Base-by-base conservation (phyloP, 208 protist genomes). In the Leishmania arabica region DNA sequence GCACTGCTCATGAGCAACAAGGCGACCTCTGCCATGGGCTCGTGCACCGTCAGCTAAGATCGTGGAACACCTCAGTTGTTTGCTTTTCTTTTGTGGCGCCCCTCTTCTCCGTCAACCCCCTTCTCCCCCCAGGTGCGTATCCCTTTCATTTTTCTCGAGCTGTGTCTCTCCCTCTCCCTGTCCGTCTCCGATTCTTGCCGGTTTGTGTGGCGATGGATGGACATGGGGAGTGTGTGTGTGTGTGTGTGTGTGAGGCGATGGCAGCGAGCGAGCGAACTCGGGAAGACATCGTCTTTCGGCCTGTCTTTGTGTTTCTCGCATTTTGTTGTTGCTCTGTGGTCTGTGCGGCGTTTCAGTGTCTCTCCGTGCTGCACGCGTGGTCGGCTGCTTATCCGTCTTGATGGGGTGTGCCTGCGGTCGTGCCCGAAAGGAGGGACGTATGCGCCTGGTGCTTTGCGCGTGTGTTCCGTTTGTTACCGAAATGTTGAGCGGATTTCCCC, bases 1-100 rank as follows among this genome's bases (percentile, higher is more conserved):
- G 98, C 97, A 62, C 89, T 99, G 13, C 78, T 98, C 49, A 97
- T 98, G 93, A 98, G 93, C 81, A 92, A 93, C 75, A 90, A 89
- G 42, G 95, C 93, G 3, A 93, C 75, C 62, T 85, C 91, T 13
- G 85, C 78, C 6, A 84, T 89, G 53, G 88, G 85, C 27, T 72
- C 74, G 3, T 97, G 91, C 83, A 74, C 77, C 11, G 84, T 78
- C 2, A 71, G 47, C 45, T 80, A 76, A 75, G 42, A 71, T 31
- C 21, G 34, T 24, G 40, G 53, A 27, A 47, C 24, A 15, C 42
- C 11, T n/a, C 3, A 49, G 11, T 13, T 19, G 6, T 51, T 49
- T 21, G 1, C 9, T 47, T 19, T 42, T 3, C 40, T 31, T 15
- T 53, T 49, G 65, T 21, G 27, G 37, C 37, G 42, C 37, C 5